Evolutionary conservation across 176 grass and related monocot genomes (phyloP), one percentile per base, ranked within the genome.

Genomic region (Avena sativa): DNA sequence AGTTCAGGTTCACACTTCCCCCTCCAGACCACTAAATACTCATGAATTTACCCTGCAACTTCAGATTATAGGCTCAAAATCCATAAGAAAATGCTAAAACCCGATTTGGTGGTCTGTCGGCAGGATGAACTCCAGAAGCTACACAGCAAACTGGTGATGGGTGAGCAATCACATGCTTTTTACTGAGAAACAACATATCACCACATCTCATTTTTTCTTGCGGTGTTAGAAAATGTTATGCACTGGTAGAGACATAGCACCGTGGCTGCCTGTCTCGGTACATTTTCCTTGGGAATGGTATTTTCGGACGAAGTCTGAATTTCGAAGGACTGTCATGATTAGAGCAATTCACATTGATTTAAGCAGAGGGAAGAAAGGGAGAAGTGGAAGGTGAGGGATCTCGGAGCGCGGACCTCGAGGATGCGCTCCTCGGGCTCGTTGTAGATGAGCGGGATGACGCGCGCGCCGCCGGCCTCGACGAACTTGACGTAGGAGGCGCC

Each of bases 401-500:
- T 20, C 12, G 25, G 12, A 8, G 63, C 17, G 12, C 30, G 16
- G 43, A 98, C 93, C 81, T 98, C 82, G 55, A 87, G 81, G 34
- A 96, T 38, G 79, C 50, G 76, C 79, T 98, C 97, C 80, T 94
- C 90, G 26, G 94, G 89, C 85, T 98, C 94, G 85, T 98, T 94
- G 76, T 94, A 98, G 82, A 96, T 78, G 89, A 98, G 81, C 52
- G 94, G 94, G 66, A 98, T 84, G 71, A 98, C 92, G 63, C 94
- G 86, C 32, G 97, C 90, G 44, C 97, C 94, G 15, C 90, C 92
- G 46, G 89, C 80, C 86, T 98, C 94, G 77, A 96, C 94, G 87
- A 96, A 98, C 87, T 98, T 98, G 81, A 98, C 87, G 82, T 96
- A 96, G 81, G 94, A 96, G 3, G 82, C 85, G 15, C 62, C 83